phyloP scores from a whole-genome alignment of 495 filamentous ascomycete species.

The Aspergillus nidulans region DNA sequence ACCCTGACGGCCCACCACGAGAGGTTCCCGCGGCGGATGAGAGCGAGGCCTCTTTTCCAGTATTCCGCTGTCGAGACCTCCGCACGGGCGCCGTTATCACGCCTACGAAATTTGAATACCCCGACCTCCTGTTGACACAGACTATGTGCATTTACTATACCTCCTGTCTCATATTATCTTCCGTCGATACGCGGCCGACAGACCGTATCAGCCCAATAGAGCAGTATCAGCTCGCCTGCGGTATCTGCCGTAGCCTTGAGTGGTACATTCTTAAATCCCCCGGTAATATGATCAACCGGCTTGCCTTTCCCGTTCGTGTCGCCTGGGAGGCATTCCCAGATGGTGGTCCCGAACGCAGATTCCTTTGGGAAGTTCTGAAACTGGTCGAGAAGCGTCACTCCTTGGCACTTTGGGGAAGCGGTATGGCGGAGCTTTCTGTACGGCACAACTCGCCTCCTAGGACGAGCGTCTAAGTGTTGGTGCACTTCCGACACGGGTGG shows the following conservation, averaged over 20 bases:
- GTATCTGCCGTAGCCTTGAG: slow-evolving; percentile 39
- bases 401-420: slow-evolving; percentile 38
- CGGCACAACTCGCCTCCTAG: slow-evolving; percentile 21
- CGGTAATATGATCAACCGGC: slow-evolving; percentile 46
- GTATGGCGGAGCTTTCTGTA: slow-evolving; percentile 38
- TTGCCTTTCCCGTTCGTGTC: slow-evolving; percentile 40
- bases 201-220: slow-evolving; percentile 31
- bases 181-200: slow-evolving; percentile 32
- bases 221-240: slow-evolving; percentile 38
- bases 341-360: slow-evolving; percentile 33
- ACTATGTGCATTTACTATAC: slow-evolving; percentile 42
- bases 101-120: slow-evolving; percentile 36
- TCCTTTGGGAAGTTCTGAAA: slow-evolving; percentile 35
- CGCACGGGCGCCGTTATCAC: slow-evolving; percentile 35
- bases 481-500: background rate
- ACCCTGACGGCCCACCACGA: slow-evolving; percentile 30
- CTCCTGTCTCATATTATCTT: slow-evolving; percentile 34
- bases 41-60: slow-evolving; percentile 30
- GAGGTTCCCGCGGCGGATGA: slow-evolving; percentile 25
- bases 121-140: slow-evolving; percentile 39
- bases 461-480: background rate
- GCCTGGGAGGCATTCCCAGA: slow-evolving; percentile 43
- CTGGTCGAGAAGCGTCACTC: slow-evolving; percentile 40
- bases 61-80: slow-evolving; percentile 37
- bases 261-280: slow-evolving; percentile 39